Evolutionary conservation across 2,329 filamentous ascomycete genomes (phyloP).

Genomic region (Ambrosiella xylebori): DNA sequence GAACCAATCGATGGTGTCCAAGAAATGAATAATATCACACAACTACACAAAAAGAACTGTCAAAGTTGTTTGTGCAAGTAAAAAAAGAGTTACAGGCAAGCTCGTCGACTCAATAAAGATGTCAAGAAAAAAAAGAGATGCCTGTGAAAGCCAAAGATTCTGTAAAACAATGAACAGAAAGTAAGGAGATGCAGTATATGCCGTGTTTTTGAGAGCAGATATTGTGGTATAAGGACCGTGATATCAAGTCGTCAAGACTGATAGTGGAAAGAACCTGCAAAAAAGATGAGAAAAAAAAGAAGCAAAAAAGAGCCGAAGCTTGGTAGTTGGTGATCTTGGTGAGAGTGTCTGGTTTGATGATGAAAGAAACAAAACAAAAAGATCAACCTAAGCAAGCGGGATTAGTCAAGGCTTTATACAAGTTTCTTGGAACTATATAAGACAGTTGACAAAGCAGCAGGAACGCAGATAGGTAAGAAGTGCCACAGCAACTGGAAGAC

Average conservation of each 20-base stretch:
- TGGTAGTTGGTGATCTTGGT: constrained; percentile 1
- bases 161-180: not conserved
- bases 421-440: not conserved
- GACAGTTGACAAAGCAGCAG: not conserved
- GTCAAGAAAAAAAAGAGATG: constrained; percentile 1
- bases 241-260: constrained; percentile 12
- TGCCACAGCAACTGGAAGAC: not conserved
- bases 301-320: constrained; percentile 1
- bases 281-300: not conserved
- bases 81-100: not conserved
- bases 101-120: not conserved
- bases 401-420: not conserved
- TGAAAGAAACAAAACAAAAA: constrained; percentile 3
- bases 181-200: not conserved
- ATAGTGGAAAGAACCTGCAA: not conserved
- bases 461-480: not conserved
- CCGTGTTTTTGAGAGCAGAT: not conserved
- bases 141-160: constrained; percentile 2
- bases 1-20: constrained; percentile 2
- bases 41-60: constrained; percentile 7
- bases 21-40: constrained; percentile 5
- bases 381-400: not conserved
- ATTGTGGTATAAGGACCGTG: not conserved
- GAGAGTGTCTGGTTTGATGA: not conserved
- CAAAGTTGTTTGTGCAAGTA: constrained; percentile 4